Percentiles rank a stretch among this genome's conserved stretches.
These are phyloP conservation scores for Takakia lepidozioides DNA, from an alignment of 225 moss, liverwort and hornwort species.

Conservation along the genomic window DNA sequence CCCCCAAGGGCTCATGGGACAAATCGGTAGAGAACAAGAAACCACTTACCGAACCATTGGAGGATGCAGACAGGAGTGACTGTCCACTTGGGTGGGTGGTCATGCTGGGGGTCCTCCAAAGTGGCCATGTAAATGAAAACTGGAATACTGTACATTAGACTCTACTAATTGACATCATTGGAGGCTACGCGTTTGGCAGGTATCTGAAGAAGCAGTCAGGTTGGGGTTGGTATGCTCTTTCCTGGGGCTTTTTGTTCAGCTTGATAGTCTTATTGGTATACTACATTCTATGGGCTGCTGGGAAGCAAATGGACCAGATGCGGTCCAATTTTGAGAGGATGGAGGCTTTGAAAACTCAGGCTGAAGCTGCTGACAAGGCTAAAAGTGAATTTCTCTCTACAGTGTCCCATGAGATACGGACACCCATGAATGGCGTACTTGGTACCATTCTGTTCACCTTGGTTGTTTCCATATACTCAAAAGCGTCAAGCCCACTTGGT, in stretches of 20 bases:
- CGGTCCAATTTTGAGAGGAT: slow-evolving; percentile 5
- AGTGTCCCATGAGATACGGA: slow-evolving; percentile 10
- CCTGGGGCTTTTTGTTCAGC: slow-evolving; percentile 12
- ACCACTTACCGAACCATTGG: no score
- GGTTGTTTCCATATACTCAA: no score
- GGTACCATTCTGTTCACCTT: neutral
- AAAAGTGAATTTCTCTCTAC: slow-evolving; percentile 13
- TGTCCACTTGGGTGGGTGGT: no score
- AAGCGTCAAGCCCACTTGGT: no score
- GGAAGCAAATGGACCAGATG: slow-evolving; percentile 8
- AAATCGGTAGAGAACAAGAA: no score
- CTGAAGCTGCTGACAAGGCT: slow-evolving; percentile 9
- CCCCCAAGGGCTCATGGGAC: no score
- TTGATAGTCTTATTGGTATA: slow-evolving; percentile 7
- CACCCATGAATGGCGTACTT: slow-evolving; percentile 10
- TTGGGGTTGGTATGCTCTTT: slow-evolving; percentile 14
- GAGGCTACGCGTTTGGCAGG: slow-evolving; percentile 11
- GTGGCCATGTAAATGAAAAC: no score
- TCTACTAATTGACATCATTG: no score
- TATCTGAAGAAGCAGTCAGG: slow-evolving; percentile 10
- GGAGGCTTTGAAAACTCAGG: slow-evolving; percentile 10
- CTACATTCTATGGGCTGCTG: slow-evolving; percentile 11
- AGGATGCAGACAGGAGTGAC: no score
- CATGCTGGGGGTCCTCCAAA: no score
- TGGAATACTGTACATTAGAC: no score